Base-by-base conservation (phyloP, 176 grass and related monocot species). In the Guadua angustifolia region DNA sequence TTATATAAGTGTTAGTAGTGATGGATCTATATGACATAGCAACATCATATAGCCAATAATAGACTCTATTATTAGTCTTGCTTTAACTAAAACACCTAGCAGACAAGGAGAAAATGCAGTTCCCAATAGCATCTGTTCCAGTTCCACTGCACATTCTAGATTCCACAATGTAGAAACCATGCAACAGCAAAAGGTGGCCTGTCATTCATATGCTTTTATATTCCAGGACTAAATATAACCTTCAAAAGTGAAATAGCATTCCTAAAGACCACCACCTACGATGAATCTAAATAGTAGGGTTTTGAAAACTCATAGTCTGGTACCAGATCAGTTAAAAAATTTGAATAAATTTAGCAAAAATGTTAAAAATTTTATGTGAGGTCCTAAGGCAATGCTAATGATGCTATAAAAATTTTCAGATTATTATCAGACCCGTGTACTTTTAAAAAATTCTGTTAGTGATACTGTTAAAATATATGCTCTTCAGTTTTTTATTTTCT, bases 151-250 rank as follows among this genome's bases (percentile, higher is more conserved):
- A 42, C 14, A 21, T 51, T 79, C 8, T 62, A 49, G 11, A 77
- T 43, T 68, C 32, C 38, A 75, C 18, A 79, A 79, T 79, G 75
- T 10, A 46, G 51, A 67, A 32, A 10, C 52, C 39, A 74, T 46
- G 25, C 32, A 83, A 75, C 71, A 53, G 3, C 25, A 78, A 52
- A 89, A 24, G 2, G 17, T 64, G 3, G 36, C 21, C 16, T 15
- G 3, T 18, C 65, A 86, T 50, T 25, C 19, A 60, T 16, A 51
- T 0, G 19, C 14, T 47, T 80, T 25, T 25, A 17, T 75, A 17
- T 36, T 61, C 2, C 17, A 85, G 17, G 21, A 53, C 7, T 44
- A 12, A 51, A 84, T 52, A 44, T 9, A 73, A 36, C 24, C 36
- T 55, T 78, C 47, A 33, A 43, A 55, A 72, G 14, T 61, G 29